Evolutionary conservation across 805 yeast genomes (phyloP).

Genomic region (Sungouiella blattae): DNA sequence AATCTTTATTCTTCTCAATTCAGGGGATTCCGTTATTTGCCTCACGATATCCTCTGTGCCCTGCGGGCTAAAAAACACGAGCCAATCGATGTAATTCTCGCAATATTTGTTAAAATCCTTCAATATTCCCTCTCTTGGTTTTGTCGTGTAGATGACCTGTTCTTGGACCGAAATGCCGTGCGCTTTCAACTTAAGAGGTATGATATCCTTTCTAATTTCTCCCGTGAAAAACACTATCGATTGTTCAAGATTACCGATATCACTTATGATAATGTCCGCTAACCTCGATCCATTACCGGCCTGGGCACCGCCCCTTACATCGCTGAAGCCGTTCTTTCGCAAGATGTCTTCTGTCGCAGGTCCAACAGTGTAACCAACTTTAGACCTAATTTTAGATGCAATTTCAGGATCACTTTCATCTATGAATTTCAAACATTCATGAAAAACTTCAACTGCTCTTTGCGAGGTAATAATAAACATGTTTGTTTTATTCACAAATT

Average conservation of each 20-base stretch:
- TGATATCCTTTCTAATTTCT: slow-evolving; percentile 73
- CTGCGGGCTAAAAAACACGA: slow-evolving; percentile 88
- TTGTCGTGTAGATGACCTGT: slow-evolving; percentile 67
- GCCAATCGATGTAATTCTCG: slow-evolving; percentile 44
- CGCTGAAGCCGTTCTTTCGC: slow-evolving; percentile 56
- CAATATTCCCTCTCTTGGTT: slow-evolving; percentile 44
- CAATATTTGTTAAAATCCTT: slow-evolving; percentile 27
- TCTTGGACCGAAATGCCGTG: slow-evolving; percentile 51
- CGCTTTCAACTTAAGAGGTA: slow-evolving; percentile 56
- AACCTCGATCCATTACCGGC: slow-evolving; percentile 81
- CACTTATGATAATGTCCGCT: slow-evolving; percentile 55
- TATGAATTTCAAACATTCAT: slow-evolving; percentile 37
- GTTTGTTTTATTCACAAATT: slow-evolving; percentile 38
- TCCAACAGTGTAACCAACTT: slow-evolving; percentile 82
- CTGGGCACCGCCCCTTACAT: slow-evolving; percentile 65
- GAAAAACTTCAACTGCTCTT: slow-evolving; percentile 81
- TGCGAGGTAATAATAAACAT: slow-evolving; percentile 82
- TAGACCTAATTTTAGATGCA: slow-evolving; percentile 30
- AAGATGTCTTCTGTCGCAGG: slow-evolving; percentile 76
- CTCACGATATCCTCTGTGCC: slow-evolving; percentile 67
- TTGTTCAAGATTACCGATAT: slow-evolving; percentile 21
- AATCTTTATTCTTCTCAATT: slow-evolving; percentile 32
- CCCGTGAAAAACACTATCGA: slow-evolving; percentile 78
- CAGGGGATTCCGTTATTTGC: slow-evolving; percentile 20
- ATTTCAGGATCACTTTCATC: slow-evolving; percentile 8